Percentiles rank a stretch among this genome's conserved stretches.
These are phyloP conservation scores for Oryza brachyantha DNA, from an alignment of 176 grass and related monocot genomes.

Conservation along the genomic window DNA sequence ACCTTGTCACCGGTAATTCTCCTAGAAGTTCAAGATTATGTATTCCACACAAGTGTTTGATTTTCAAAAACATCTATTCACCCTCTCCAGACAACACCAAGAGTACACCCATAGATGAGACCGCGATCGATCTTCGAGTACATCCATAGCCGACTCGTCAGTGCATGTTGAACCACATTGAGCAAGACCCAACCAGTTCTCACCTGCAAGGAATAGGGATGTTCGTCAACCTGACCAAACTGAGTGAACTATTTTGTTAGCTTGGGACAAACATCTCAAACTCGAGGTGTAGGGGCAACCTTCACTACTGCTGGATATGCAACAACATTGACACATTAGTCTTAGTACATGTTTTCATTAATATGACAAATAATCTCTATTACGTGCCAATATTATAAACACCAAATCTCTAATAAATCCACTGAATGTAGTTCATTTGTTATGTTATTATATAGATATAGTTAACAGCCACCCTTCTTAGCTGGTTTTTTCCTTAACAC, in stretches of 20 bases:
- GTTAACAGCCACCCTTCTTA: not conserved
- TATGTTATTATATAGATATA: not conserved
- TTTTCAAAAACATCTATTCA: no score
- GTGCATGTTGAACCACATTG: not conserved
- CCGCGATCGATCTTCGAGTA: no score
- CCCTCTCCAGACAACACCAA: no score
- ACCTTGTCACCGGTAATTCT: no score
- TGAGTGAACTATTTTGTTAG: not conserved
- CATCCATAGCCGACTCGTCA: no score
- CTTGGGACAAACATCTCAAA: no score
- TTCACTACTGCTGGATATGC: not conserved
- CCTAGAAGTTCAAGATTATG: no score
- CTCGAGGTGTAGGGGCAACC: not conserved
- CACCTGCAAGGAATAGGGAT: not conserved
- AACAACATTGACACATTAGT: not conserved
- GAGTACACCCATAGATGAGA: not conserved
- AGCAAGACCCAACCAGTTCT: not conserved
- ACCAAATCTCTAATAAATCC: not conserved
- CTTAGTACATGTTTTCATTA: not conserved
- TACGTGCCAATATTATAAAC: not conserved
- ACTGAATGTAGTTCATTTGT: not conserved
- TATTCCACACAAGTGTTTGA: no score
- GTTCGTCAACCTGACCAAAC: no score
- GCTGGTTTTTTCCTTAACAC: not conserved
- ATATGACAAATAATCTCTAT: not conserved